These are phyloP conservation scores for Penicillium sp. DNA, from an alignment of 2,329 filamentous ascomycete genomes.

Conservation along the genomic window DNA sequence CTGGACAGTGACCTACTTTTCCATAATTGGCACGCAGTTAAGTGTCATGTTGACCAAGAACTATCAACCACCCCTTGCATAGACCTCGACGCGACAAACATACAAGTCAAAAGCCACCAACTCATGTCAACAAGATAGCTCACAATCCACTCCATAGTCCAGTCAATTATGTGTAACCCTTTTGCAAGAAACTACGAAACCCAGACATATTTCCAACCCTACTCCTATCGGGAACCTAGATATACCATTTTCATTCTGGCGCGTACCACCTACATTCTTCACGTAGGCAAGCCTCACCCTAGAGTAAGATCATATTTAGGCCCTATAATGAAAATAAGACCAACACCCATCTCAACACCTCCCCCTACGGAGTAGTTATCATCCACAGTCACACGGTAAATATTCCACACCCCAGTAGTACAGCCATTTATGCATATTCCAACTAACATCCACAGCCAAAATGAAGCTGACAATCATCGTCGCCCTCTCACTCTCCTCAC, in stretches of 20 bases:
- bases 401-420: too few species aligned
- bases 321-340: too few species aligned
- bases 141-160: background rate
- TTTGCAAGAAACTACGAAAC: background rate
- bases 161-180: background rate
- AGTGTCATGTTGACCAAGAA: background rate
- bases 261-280: too few species aligned
- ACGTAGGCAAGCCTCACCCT: too few species aligned
- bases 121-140: background rate
- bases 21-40: too few species aligned
- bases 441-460: background rate
- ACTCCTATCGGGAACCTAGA: too few species aligned
- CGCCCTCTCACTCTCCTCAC: slow-evolving; percentile 6
- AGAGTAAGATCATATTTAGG: too few species aligned
- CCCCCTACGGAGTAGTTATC: too few species aligned
- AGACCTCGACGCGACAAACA: background rate
- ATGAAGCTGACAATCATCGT: slow-evolving; percentile 19
- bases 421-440: background rate
- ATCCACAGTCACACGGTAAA: too few species aligned
- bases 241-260: too few species aligned
- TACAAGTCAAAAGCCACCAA: background rate
- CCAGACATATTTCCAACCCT: background rate
- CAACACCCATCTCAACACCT: background rate
- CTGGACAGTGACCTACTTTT: background rate
- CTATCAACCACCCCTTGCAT: background rate